A percentile compares a stretch with the other conserved stretches of the same genome.
Evolutionary conservation across 177 flowering plant species (phyloP).

Genomic region (Vitis hybrid): DNA sequence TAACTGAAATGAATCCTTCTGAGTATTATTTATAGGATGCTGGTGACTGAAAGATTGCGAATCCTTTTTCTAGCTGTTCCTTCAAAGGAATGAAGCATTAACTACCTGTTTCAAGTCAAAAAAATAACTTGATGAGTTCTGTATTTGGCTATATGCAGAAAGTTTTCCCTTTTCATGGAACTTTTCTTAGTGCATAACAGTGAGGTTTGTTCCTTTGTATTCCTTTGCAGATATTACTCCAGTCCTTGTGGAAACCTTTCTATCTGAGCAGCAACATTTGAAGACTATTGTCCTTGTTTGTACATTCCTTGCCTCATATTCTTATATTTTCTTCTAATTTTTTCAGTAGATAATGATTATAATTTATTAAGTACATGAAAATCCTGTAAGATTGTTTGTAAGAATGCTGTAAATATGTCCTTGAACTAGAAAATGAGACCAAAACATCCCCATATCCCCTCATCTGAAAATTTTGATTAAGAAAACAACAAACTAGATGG

Average conservation of each 20-base stretch:
- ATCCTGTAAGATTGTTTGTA: not conserved
- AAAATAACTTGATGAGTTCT: not conserved
- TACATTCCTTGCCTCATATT: conserved; percentile 59
- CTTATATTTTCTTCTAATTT: conserved; percentile 1
- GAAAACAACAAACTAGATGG: not conserved
- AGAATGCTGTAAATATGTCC: not conserved
- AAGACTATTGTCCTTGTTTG: conserved; percentile 90
- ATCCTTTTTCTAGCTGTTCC: too few species aligned
- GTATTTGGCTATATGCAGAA: not conserved
- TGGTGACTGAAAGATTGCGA: too few species aligned
- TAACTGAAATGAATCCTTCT: too few species aligned
- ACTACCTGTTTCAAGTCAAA: not conserved
- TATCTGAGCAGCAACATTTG: conserved; percentile 30
- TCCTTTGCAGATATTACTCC: conserved; percentile 39
- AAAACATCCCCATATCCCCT: not conserved
- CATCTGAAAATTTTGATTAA: not conserved
- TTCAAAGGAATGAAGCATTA: too few species aligned
- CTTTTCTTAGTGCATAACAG: not conserved
- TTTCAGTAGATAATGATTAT: not conserved
- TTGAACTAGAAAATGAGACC: not conserved
- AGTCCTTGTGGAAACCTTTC: conserved; percentile 39
- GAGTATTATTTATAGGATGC: too few species aligned
- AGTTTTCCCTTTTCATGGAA: not conserved
- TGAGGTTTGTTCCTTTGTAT: not conserved
- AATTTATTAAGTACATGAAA: not conserved